These are phyloP conservation scores for Coix lacrymajobi DNA, from an alignment of 176 grass and related monocot species.

Conservation along the genomic window DNA sequence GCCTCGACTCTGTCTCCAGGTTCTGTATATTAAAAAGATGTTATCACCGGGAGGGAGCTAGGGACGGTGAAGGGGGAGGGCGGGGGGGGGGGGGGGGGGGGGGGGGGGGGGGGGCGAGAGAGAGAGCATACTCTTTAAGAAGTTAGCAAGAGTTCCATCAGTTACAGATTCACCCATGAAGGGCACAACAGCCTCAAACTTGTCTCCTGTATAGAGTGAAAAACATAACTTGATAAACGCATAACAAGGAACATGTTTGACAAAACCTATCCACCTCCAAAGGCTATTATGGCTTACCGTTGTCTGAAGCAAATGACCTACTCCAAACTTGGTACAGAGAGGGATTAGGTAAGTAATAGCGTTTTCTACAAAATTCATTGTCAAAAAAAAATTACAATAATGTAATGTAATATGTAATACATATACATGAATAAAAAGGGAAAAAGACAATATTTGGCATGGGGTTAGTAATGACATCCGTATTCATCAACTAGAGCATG, in stretches of 20 bases:
- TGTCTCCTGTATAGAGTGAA: slow-evolving; percentile 46
- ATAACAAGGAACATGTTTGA: not conserved
- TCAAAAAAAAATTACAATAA: not conserved
- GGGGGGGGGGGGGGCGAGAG: not conserved
- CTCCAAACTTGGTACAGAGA: slow-evolving; percentile 79
- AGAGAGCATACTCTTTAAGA: slow-evolving; percentile 72
- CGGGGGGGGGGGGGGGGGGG: too few species aligned
- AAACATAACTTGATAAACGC: slow-evolving; percentile 2
- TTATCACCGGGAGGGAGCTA: not conserved
- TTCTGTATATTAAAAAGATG: slow-evolving; percentile 49
- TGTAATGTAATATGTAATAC: not conserved
- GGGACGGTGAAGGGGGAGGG: too few species aligned
- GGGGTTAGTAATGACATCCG: not conserved
- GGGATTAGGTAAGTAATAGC: slow-evolving; percentile 43
- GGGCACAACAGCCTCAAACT: slow-evolving; percentile 82
- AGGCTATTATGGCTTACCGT: slow-evolving; percentile 41
- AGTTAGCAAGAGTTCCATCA: slow-evolving; percentile 93
- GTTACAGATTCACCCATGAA: slow-evolving; percentile 99
- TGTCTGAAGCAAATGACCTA: slow-evolving; percentile 83
- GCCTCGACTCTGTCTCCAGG: slow-evolving; percentile 79
- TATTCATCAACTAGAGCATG: not conserved
- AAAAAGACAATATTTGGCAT: not conserved
- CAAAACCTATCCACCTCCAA: not conserved
- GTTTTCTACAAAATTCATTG: slow-evolving; percentile 26
- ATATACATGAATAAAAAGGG: not conserved